phyloP scores from a whole-genome alignment of 2,329 filamentous ascomycete species.

The Fragosphaeria purpurea region DNA sequence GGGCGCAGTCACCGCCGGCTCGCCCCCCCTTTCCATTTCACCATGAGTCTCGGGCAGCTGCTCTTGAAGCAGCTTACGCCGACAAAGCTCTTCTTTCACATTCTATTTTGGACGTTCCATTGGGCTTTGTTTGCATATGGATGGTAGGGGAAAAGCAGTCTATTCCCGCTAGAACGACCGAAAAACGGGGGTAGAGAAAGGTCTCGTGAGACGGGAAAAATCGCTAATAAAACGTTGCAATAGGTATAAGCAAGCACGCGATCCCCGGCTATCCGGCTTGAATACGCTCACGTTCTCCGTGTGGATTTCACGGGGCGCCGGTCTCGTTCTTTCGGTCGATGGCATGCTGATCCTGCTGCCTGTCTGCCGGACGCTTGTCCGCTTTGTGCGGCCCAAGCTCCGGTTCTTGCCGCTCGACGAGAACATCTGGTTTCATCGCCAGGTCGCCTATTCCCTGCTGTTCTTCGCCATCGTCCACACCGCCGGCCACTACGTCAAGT shows the following conservation, averaged over 20 bases:
- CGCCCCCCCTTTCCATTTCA: background rate
- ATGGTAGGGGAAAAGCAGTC: slow-evolving; percentile 52
- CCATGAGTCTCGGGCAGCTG: slow-evolving; percentile 24
- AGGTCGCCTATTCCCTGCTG: slow-evolving; percentile 82
- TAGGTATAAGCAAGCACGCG: slow-evolving; percentile 69
- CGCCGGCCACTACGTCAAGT: slow-evolving; percentile 86
- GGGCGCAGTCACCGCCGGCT: background rate
- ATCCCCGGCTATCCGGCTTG: slow-evolving; percentile 60
- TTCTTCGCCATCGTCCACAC: slow-evolving; percentile 74
- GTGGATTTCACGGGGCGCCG: slow-evolving; percentile 92
- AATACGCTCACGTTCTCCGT: slow-evolving; percentile 82
- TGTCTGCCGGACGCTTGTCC: slow-evolving; percentile 85
- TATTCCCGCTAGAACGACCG: background rate
- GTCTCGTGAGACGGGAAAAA: background rate
- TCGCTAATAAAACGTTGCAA: slow-evolving; percentile 15
- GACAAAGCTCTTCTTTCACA: slow-evolving; percentile 66
- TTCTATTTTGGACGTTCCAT: slow-evolving; percentile 73
- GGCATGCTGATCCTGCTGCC: slow-evolving; percentile 81
- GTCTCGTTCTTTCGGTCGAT: slow-evolving; percentile 75
- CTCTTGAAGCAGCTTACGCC: slow-evolving; percentile 57
- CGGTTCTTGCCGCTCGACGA: slow-evolving; percentile 90
- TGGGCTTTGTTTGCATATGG: slow-evolving; percentile 70
- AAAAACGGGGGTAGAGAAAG: no score
- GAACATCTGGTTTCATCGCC: slow-evolving; percentile 92
- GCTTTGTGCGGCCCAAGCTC: slow-evolving; percentile 76